These are phyloP conservation scores for Penicillium sp. DNA, from an alignment of 2,329 filamentous ascomycete species.

Conservation along the genomic window DNA sequence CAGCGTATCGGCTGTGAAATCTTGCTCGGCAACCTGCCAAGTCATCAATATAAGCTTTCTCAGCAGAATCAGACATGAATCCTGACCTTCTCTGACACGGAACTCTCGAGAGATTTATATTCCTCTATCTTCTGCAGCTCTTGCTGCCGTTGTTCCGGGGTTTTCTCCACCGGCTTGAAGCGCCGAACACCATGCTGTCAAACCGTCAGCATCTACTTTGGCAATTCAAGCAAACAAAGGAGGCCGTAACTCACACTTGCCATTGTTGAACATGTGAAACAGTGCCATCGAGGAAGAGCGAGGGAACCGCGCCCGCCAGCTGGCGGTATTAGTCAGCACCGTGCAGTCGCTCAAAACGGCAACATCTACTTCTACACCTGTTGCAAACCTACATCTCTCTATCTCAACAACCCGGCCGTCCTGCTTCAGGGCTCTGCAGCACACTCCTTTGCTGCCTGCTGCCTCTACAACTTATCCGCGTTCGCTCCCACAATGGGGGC, in stretches of 20 bases:
- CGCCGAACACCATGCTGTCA: conserved; percentile 80
- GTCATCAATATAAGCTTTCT: conserved; percentile 10
- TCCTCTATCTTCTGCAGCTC: conserved; percentile 73
- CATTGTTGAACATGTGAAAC: conserved; percentile 20
- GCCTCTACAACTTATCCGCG: conserved; percentile 3
- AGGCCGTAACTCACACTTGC: conserved; percentile 29
- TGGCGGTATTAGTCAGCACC: conserved; percentile 9
- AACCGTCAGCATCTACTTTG: conserved; percentile 14
- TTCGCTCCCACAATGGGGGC: conserved; percentile 22
- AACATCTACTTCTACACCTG: conserved; percentile 1
- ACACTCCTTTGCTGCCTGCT: conserved; percentile 19
- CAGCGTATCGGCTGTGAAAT: conserved; percentile 45
- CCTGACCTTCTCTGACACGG: conserved; percentile 65
- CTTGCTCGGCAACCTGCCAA: conserved; percentile 37
- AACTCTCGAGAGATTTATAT: conserved; percentile 69
- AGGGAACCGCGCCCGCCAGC: neutral
- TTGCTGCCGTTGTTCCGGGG: conserved; percentile 67
- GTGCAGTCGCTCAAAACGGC: conserved; percentile 1
- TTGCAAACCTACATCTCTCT: neutral
- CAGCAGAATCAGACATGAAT: neutral
- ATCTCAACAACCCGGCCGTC: conserved; percentile 2
- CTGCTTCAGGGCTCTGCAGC: conserved; percentile 2
- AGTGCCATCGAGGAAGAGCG: conserved; percentile 1
- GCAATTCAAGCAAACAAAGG: neutral
- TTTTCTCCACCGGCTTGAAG: conserved; percentile 57